Conservation (phyloP, 192 early-diverging fungal species). For the Backusella tarrabulga region DNA sequence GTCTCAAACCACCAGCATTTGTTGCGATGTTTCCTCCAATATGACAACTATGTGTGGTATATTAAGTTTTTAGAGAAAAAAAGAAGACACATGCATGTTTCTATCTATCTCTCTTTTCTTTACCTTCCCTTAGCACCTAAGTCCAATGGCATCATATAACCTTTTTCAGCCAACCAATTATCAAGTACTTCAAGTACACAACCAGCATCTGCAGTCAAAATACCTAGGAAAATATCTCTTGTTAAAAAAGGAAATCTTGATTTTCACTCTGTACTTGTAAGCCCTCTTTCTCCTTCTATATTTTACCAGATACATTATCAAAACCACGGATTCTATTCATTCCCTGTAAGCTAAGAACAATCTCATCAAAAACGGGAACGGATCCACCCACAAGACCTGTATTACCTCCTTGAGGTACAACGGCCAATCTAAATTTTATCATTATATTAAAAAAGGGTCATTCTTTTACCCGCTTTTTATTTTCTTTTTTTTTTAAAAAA, state of each 20-base stretch:
- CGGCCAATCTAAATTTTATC: slow-evolving; percentile 58
- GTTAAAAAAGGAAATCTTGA: background rate
- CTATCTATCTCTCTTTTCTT: background rate
- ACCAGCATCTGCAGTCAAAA: slow-evolving; percentile 89
- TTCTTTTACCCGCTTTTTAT: background rate
- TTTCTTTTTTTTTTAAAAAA: background rate
- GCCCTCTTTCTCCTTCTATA: background rate
- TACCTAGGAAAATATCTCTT: slow-evolving; percentile 43
- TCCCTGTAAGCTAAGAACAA: slow-evolving; percentile 75
- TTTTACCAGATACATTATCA: slow-evolving; percentile 59
- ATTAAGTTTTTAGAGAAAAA: background rate
- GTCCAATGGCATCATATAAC: slow-evolving; percentile 93
- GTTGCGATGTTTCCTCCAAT: slow-evolving; percentile 99
- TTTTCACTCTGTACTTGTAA: background rate
- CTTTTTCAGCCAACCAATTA: slow-evolving; percentile 77
- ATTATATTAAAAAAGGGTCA: background rate
- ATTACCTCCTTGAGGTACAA: slow-evolving; percentile 98
- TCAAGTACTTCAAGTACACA: slow-evolving; percentile 91
- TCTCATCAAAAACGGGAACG: slow-evolving; percentile 95
- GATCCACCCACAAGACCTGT: slow-evolving; percentile 96
- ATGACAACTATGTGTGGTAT: slow-evolving; percentile 68
- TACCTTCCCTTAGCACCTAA: slow-evolving; percentile 77
- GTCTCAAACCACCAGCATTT: slow-evolving; percentile 94
- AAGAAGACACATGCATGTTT: background rate
- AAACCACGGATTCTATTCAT: slow-evolving; percentile 81